phyloP scores from a whole-genome alignment of 140 eudicot genomes.

The Erigeron philadelphicus region DNA sequence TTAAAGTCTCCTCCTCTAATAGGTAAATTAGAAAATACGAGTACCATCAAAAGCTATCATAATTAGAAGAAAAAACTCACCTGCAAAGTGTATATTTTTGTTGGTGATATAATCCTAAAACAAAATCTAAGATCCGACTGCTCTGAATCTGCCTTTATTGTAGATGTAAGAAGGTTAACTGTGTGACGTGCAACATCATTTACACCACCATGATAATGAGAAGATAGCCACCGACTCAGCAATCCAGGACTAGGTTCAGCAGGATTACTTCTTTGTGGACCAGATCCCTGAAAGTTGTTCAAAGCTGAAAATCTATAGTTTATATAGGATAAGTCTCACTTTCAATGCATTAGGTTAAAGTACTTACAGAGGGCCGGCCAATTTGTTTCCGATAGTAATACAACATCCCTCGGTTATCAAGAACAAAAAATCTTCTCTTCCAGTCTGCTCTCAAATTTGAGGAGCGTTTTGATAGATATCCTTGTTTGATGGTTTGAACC shows the following conservation, averaged over 20 bases:
- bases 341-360: background rate
- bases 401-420: slow-evolving; percentile 89
- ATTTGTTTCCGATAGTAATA: slow-evolving; percentile 86
- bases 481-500: slow-evolving; percentile 96
- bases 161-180: slow-evolving; percentile 82
- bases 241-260: slow-evolving; percentile 74
- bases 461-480: slow-evolving; percentile 87
- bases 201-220: slow-evolving; percentile 85
- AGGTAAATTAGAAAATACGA: background rate
- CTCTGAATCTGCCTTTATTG: slow-evolving; percentile 83
- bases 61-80: slow-evolving; percentile 30
- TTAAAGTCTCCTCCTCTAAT: background rate
- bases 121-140: slow-evolving; percentile 89
- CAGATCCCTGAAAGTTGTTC: slow-evolving; percentile 35
- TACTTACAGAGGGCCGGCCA: slow-evolving; percentile 63
- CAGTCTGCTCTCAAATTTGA: slow-evolving; percentile 92
- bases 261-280: slow-evolving; percentile 40
- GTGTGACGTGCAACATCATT: slow-evolving; percentile 93
- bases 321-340: background rate
- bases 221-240: slow-evolving; percentile 85
- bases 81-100: slow-evolving; percentile 86
- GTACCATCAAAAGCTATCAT: background rate
- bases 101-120: slow-evolving; percentile 90
- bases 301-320: slow-evolving; percentile 16
- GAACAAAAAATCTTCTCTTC: slow-evolving; percentile 97